Evolutionary conservation across 331 rosid genomes (phyloP), one percentile per base, ranked within the genome.

Genomic region (Acacia concinna): DNA sequence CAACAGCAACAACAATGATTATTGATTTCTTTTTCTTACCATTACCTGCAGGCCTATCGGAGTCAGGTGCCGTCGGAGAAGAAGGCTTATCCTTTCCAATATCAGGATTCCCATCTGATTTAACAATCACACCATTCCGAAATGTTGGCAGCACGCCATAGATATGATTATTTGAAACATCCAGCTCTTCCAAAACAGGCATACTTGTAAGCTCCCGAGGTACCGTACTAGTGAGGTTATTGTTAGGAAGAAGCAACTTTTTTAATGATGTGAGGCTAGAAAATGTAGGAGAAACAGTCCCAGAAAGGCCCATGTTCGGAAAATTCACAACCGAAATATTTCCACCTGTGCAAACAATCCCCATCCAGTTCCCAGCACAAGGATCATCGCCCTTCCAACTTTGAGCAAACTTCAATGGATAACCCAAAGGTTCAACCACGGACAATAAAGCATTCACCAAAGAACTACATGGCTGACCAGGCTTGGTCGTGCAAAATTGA

Each of bases 381-480:
- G 99, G 96, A 76, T 93, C 89, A 68, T 95, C 86, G 13, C 91
- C 94, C n/a, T 52, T 23, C 99, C 99, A 95, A 81, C 47, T 78
- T 0, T 73, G 49, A 4, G 97, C 98, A 66, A 95, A 88, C 21
- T 2, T 54, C 15, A 66, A 40, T 8, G 99, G 99, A 71, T 85
- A 93, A 43, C 87, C 88, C 60, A 90, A 49, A n/a, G 86, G 85
- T 63, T 86, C 80, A 52, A 78, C 75, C 30, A 82, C 71, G 8
- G 84, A 80, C 30, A 95, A 32, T 76, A 95, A 76, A 31, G 56
- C 68, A 84, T 80, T 79, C 21, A 95, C 94, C 5, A 82, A 75
- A 21, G 86, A 31, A 75, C 90, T 91, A 38, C 99, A 95, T 27
- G 87, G 62, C 4, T 23, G 73, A 38, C 89, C 92, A 0, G 72